Evolutionary conservation across 805 yeast species (phyloP).

Genomic region (Metschnikowia santaceciliae): DNA sequence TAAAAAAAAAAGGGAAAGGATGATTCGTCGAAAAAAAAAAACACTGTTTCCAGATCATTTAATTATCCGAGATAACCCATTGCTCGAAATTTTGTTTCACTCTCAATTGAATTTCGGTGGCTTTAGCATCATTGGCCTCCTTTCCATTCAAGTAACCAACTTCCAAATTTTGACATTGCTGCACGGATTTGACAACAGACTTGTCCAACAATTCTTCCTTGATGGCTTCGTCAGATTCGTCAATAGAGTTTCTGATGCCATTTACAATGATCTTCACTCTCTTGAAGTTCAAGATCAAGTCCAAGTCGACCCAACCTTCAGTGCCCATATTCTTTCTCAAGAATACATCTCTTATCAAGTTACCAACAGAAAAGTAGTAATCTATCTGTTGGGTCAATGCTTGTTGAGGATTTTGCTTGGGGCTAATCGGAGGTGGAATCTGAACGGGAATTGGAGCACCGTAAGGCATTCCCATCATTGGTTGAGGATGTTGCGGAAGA

Average conservation of each 20-base stretch:
- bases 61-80: conserved; percentile 60
- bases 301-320: conserved; percentile 67
- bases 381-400: conserved; percentile 64
- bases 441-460: conserved; percentile 21
- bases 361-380: conserved; percentile 86
- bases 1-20: conserved; percentile 10
- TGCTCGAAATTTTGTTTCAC: conserved; percentile 52
- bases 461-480: conserved; percentile 18
- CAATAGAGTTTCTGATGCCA: conserved; percentile 34
- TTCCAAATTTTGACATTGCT: conserved; percentile 51
- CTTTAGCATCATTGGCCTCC: conserved; percentile 26
- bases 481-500: conserved; percentile 25
- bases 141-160: conserved; percentile 34
- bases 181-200: conserved; percentile 50
- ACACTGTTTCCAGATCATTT: neutral
- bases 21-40: neutral
- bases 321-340: conserved; percentile 72
- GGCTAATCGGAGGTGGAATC: conserved; percentile 46
- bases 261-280: conserved; percentile 59
- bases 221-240: conserved; percentile 19
- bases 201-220: conserved; percentile 22
- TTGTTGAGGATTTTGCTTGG: conserved; percentile 42
- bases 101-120: conserved; percentile 55
- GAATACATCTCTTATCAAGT: conserved; percentile 78
- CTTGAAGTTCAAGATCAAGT: conserved; percentile 63